Evolutionary conservation across 75 land plant genomes (phyloP), one percentile per base, ranked within the genome.

Genomic region (Larix kaempferi): DNA sequence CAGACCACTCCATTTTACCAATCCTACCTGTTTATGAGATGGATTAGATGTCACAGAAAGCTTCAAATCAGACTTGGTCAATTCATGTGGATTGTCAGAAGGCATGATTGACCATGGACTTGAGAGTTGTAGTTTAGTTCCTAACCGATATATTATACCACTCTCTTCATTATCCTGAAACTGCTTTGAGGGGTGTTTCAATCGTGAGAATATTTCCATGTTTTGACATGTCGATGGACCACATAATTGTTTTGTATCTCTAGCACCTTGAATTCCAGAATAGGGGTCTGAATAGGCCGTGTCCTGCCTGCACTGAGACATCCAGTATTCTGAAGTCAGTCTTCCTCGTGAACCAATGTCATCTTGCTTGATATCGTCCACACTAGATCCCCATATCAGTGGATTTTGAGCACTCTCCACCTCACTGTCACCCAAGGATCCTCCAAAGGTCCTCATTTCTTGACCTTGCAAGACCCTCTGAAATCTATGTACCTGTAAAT

Each of bases 381-480:
- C 72, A n/a, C 26, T 15, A 14, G 75, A 27, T 54, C 58, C 27
- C 75, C 75, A 74, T 26, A 59, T 15, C 37, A 35, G 7, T 29
- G 33, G 56, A 44, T 26, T 49, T 41, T 75, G 37, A 19, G 5
- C n/a, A 57, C 39, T 74, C 3, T 55, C 60, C 19, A 29, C 59
- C 56, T 74, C 54, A 62, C 17, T 75, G 16, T 61, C 55, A 62
- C 17, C 59, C 16, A 52, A 60, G 41, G 81, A 49, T 59, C 67
- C 66, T 8, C 26, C 71, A 61, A 59, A 25, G 57, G 76, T 33
- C 55, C 15, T 74, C 21, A 17, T 65, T 87, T 87, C 89, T 78
- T 89, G 86, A 74, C 80, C 86, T 86, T 89, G 91, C 82, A 82
- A 80, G 82, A 82, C 88, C 88, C 59, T 79, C 5, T 56, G 65